Evolutionary conservation across 345 rosid genomes (phyloP).

Genomic region (Heritiera littoralis): DNA sequence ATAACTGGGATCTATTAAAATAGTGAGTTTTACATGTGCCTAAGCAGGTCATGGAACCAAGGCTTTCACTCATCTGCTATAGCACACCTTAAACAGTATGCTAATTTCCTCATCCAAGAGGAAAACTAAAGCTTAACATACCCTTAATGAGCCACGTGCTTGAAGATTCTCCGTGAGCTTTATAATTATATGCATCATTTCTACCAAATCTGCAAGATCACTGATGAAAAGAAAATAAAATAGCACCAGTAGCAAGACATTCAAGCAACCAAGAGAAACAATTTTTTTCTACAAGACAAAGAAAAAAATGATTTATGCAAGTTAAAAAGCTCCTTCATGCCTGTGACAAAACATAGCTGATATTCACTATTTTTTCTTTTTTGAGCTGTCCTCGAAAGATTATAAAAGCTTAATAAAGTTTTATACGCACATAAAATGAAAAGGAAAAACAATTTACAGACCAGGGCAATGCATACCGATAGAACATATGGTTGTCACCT

Average conservation of each 20-base stretch:
- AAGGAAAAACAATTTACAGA: too few species aligned
- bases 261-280: not conserved
- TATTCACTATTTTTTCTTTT: too few species aligned
- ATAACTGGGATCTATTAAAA: not conserved
- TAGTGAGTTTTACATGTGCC: not conserved
- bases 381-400: too few species aligned
- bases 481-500: too few species aligned
- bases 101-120: not conserved
- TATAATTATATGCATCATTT: conserved; percentile 60
- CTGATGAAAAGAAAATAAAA: conserved; percentile 45
- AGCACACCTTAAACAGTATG: not conserved
- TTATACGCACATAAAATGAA: too few species aligned
- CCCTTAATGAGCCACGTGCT: conserved; percentile 88
- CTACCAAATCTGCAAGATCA: conserved; percentile 94
- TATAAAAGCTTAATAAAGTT: too few species aligned
- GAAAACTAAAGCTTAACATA: conserved; percentile 39
- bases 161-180: conserved; percentile 91
- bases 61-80: not conserved
- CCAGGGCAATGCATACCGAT: too few species aligned
- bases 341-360: too few species aligned
- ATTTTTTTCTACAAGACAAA: not conserved
- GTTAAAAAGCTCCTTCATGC: not conserved
- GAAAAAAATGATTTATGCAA: not conserved
- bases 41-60: not conserved
- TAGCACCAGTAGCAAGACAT: conserved; percentile 19